Evolutionary conservation across 257 asterid genomes (phyloP), one percentile per base, ranked within the genome.

Genomic region (Solanum megistacrolobum): DNA sequence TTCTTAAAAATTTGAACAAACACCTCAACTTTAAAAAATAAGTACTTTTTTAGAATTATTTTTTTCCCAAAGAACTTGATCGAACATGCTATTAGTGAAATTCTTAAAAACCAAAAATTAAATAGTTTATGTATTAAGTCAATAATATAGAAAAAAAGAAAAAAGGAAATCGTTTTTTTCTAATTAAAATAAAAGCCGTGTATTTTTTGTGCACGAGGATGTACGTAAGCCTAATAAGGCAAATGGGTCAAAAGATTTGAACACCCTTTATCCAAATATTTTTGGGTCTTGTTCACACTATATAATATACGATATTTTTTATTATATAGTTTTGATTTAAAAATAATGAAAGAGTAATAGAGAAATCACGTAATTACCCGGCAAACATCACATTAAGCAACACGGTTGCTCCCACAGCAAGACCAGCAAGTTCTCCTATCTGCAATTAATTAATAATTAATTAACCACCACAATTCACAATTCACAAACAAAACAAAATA

Each of bases 351-450:
- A 74, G 48, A 35, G 41, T 32, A 71, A 31, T 69, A 69, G 1
- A 3, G 11, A 31, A 39, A 23, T 35, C 20, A 14, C 36, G 9
- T 68, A 88, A 81, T 31, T 83, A 88, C 90, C 90, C 90, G 48
- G 90, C 96, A 79, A 95, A 89, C 96, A 95, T 94, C 16, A 93
- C 98, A 86, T 95, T 95, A 27, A 94, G 95, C 88, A 94, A 87
- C 62, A 95, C 86, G 83, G 97, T 94, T 72, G 98, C 92, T 85
- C 98, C 98, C 88, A 95, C 91, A 20, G 98, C 98, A 34, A 95
- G 86, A 31, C 98, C 98, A 58, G 98, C 98, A 68, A 95, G 96
- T 88, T 95, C 98, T 78, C 98, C 91, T 36, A 92, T 89, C 93
- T 92, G 62, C 83, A 89, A n/a, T 8, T 16, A 71, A 71, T 58